These are phyloP conservation scores for Pseudogymnoascus sp. DNA, from an alignment of 2,329 filamentous ascomycete species.

Conservation along the genomic window DNA sequence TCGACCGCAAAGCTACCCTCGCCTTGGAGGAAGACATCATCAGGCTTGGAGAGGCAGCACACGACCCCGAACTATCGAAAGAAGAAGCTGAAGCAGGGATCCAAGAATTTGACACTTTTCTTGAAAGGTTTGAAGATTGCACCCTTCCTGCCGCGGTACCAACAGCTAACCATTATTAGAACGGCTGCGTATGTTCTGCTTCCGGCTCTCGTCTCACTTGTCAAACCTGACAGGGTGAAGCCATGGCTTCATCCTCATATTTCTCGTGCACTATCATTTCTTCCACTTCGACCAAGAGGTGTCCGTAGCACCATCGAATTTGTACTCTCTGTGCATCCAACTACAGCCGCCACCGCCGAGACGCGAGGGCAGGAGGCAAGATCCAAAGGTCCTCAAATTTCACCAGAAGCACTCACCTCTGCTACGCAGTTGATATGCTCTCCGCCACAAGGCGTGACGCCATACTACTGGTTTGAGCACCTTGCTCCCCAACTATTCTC, in stretches of 20 bases:
- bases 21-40: conserved; percentile 8
- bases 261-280: conserved; percentile 47
- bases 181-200: conserved; percentile 48
- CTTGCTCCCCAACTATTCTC: conserved; percentile 53
- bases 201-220: conserved; percentile 52
- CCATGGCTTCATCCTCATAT: conserved; percentile 52
- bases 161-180: conserved; percentile 17
- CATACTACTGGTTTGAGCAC: conserved; percentile 47
- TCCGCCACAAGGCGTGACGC: conserved; percentile 45
- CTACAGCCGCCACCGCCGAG: conserved; percentile 14
- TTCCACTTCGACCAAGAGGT: conserved; percentile 55
- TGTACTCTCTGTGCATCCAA: conserved; percentile 59
- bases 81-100: background rate
- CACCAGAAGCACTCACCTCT: conserved; percentile 58
- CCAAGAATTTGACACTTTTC: background rate
- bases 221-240: conserved; percentile 52
- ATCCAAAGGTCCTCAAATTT: conserved; percentile 52
- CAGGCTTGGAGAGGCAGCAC: background rate
- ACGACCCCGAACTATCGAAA: background rate
- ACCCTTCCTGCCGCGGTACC: background rate
- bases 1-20: background rate
- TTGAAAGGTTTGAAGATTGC: background rate
- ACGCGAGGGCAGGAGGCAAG: conserved; percentile 17
- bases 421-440: conserved; percentile 54
- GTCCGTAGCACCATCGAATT: conserved; percentile 64